Conservation (phyloP, 495 filamentous ascomycete species). For the Paragyromitra xinjiangensis region DNA sequence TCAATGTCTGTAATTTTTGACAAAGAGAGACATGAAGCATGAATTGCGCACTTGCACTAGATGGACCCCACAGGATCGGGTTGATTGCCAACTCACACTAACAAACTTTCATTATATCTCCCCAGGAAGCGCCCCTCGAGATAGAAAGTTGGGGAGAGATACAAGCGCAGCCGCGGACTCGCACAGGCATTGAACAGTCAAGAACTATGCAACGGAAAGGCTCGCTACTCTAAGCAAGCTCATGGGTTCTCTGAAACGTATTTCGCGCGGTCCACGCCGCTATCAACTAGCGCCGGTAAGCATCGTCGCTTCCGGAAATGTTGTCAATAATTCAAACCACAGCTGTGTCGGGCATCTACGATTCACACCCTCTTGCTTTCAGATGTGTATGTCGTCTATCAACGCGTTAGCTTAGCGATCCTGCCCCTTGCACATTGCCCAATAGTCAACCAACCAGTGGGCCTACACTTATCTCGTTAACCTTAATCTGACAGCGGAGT, state of each 20-base stretch:
- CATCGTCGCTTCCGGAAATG: constrained; percentile 13
- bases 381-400: constrained; percentile 21
- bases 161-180: constrained; percentile 13
- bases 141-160: constrained; percentile 14
- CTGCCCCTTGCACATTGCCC: not conserved
- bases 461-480: constrained; percentile 25
- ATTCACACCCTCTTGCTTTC: constrained; percentile 6
- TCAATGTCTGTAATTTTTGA: not conserved
- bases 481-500: constrained; percentile 36
- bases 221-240: not conserved
- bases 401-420: constrained; percentile 4
- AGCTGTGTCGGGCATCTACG: not conserved
- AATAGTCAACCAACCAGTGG: constrained; percentile 2
- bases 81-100: not conserved
- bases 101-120: not conserved
- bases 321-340: not conserved
- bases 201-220: not conserved
- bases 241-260: not conserved
- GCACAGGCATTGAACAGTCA: not conserved
- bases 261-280: not conserved
- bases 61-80: not conserved
- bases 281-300: not conserved
- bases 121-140: not conserved
- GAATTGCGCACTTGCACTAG: not conserved
- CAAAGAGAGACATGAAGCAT: constrained; percentile 10